A percentile compares a stretch with the other conserved stretches of the same genome.
phyloP scores from a whole-genome alignment of 2,329 filamentous ascomycete genomes.

The Hypoxylon sp. region DNA sequence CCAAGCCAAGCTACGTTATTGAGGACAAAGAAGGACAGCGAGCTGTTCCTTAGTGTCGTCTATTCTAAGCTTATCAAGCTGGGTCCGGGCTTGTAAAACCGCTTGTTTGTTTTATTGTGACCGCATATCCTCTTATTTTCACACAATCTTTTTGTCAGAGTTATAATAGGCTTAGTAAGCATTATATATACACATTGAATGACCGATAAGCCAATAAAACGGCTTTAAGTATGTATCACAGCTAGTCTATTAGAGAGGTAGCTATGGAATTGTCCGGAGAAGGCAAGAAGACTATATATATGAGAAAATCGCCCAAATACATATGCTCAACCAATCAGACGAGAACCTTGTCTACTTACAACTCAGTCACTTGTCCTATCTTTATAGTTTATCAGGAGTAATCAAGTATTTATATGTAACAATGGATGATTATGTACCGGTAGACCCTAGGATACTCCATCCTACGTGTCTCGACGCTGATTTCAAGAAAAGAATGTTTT shows the following conservation, averaged over 20 bases:
- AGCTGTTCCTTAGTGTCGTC: background rate
- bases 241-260: background rate
- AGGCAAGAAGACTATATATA: background rate
- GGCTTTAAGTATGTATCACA: background rate
- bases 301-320: background rate
- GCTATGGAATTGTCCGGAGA: background rate
- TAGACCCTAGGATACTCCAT: too few species aligned
- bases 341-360: background rate
- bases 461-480: background rate
- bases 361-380: background rate
- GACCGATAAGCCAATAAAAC: background rate
- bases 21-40: background rate
- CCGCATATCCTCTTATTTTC: background rate
- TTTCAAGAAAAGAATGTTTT: background rate
- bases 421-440: background rate
- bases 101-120: background rate
- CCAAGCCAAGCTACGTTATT: background rate
- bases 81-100: background rate
- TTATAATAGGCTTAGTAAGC: background rate
- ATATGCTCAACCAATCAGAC: background rate
- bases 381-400: background rate
- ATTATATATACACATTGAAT: background rate
- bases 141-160: background rate
- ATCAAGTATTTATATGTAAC: background rate
- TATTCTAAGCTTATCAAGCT: background rate